Percentiles rank a stretch among this genome's conserved stretches.
Evolutionary conservation across 2,329 filamentous ascomycete genomes (phyloP).

Genomic region (Diaporthe vaccinii): DNA sequence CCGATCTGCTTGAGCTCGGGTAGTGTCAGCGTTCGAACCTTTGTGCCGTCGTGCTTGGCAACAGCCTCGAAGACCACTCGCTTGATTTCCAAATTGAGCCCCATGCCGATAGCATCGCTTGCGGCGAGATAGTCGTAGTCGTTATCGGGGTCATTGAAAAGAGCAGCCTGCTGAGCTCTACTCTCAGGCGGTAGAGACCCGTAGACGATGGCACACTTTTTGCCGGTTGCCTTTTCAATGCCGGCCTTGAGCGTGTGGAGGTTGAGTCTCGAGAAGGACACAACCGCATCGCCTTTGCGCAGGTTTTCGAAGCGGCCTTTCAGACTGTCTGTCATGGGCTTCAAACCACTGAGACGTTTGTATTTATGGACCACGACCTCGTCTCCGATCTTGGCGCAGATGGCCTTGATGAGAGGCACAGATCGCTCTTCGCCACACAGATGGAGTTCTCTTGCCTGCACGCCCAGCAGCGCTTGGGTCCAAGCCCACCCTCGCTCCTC

Average conservation of each 20-base stretch:
- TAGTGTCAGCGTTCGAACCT: slow-evolving; percentile 70
- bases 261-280: slow-evolving; percentile 85
- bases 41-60: slow-evolving; percentile 76
- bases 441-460: slow-evolving; percentile 90
- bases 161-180: slow-evolving; percentile 86
- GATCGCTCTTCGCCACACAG: slow-evolving; percentile 91
- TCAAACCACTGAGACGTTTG: slow-evolving; percentile 83
- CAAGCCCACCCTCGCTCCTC: slow-evolving; percentile 89
- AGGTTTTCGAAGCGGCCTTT: slow-evolving; percentile 74
- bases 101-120: slow-evolving; percentile 98
- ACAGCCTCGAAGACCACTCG: slow-evolving; percentile 88
- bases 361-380: slow-evolving; percentile 86
- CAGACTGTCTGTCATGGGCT: slow-evolving; percentile 75
- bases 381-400: slow-evolving; percentile 86
- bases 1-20: slow-evolving; percentile 96
- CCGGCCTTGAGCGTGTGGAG: slow-evolving; percentile 85
- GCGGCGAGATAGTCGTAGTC: slow-evolving; percentile 96
- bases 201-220: slow-evolving; percentile 92
- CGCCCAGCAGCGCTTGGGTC: slow-evolving; percentile 90
- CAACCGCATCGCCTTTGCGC: slow-evolving; percentile 90
- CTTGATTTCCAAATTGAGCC: slow-evolving; percentile 91
- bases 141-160: slow-evolving; percentile 96
- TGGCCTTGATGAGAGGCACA: slow-evolving; percentile 80
- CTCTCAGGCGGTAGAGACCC: slow-evolving; percentile 93
- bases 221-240: slow-evolving; percentile 82